Conservation (phyloP, 139 green algal genomes). For the Chlorokybus atmophyticus region DNA sequence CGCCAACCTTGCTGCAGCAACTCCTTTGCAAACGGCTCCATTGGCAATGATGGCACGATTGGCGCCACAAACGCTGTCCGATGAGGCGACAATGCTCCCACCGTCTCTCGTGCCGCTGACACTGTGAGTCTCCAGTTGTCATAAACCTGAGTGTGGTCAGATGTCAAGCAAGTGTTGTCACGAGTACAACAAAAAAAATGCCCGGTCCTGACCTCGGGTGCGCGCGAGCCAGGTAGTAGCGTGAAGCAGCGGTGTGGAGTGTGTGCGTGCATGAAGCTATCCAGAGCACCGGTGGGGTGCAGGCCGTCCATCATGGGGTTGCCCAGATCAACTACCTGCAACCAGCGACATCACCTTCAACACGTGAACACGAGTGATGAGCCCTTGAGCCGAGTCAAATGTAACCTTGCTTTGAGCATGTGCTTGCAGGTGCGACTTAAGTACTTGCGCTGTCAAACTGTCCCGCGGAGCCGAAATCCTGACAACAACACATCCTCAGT, state of each 20-base stretch:
- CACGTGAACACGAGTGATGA: background rate
- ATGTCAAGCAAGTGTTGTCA: too few relatives aligned
- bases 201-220: slow-evolving; percentile 25
- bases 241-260: too few relatives aligned
- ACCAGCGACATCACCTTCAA: background rate
- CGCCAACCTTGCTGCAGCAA: slow-evolving; percentile 10
- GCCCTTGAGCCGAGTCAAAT: background rate
- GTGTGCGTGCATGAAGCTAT: too few relatives aligned
- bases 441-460: slow-evolving; percentile 16
- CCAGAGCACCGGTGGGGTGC: slow-evolving; percentile 1
- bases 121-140: slow-evolving; percentile 17
- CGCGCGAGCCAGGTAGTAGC: slow-evolving; percentile 17
- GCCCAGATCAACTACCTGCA: slow-evolving; percentile 19
- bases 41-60: slow-evolving; percentile 9
- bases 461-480: slow-evolving; percentile 20
- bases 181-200: too few relatives aligned
- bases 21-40: slow-evolving; percentile 1
- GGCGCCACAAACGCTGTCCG: slow-evolving; percentile 11
- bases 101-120: background rate
- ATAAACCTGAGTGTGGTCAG: too few relatives aligned
- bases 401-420: background rate
- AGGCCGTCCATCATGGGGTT: slow-evolving; percentile 33
- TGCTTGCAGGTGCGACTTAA: slow-evolving; percentile 6
- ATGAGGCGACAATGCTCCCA: background rate
- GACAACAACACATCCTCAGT: slow-evolving; percentile 5